Conservation (phyloP, 2,329 filamentous ascomycete species). For the Aspergillaceae sp. region DNA sequence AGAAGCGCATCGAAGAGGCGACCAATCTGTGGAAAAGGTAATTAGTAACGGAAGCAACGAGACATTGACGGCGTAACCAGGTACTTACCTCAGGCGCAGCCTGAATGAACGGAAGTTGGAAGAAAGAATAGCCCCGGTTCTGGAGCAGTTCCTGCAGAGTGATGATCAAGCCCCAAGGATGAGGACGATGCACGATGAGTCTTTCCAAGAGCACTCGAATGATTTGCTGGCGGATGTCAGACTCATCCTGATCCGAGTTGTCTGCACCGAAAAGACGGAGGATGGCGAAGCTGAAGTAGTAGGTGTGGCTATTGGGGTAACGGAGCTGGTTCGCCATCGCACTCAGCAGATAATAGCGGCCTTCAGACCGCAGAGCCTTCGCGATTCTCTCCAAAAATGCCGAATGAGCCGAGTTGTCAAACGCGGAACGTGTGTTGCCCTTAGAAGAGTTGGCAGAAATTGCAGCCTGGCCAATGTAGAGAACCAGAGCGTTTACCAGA, state of each 20-base stretch:
- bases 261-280: constrained; percentile 78
- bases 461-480: constrained; percentile 70
- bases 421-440: constrained; percentile 49
- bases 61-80: background rate
- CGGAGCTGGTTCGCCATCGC: constrained; percentile 88
- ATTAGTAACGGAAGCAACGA: constrained; percentile 3
- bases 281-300: constrained; percentile 82
- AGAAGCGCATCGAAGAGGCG: constrained; percentile 39
- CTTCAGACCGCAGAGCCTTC: constrained; percentile 65
- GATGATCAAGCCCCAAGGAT: constrained; percentile 90
- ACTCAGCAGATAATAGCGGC: constrained; percentile 73
- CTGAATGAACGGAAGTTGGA: constrained; percentile 87
- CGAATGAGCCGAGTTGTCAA: constrained; percentile 60
- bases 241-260: constrained; percentile 59
- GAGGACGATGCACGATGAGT: constrained; percentile 77
- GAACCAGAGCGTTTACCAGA: constrained; percentile 72
- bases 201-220: constrained; percentile 82
- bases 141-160: constrained; percentile 83
- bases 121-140: constrained; percentile 85
- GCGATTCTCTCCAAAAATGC: constrained; percentile 67
- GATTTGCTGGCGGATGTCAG: constrained; percentile 80
- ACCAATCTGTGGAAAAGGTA: constrained; percentile 27
- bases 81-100: constrained; percentile 67
- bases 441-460: constrained; percentile 52
- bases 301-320: constrained; percentile 79